A percentile compares a stretch with the other conserved stretches of the same genome.
Conservation (phyloP, 1,284 basidiomycete species). For the Ustilago bromivora region DNA sequence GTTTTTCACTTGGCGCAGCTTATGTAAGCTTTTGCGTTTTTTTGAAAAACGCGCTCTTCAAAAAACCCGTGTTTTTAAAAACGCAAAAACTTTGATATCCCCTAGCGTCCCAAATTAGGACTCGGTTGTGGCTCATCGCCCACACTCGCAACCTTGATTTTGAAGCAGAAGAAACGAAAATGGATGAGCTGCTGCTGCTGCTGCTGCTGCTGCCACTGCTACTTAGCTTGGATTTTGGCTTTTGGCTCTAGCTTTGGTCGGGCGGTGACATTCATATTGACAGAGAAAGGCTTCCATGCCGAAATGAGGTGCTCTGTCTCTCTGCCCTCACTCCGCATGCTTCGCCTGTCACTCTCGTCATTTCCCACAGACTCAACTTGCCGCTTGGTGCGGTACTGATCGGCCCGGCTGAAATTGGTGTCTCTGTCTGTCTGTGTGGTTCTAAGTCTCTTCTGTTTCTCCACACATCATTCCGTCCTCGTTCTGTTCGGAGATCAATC, state of each 20-base stretch:
- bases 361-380: neutral
- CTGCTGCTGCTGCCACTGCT: neutral
- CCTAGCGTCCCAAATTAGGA: slow-evolving; percentile 9
- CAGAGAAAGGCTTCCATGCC: slow-evolving; percentile 9
- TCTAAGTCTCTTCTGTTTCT: neutral
- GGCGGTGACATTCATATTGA: neutral
- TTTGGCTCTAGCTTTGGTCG: neutral
- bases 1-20: too few species aligned
- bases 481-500: neutral
- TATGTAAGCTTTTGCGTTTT: too few species aligned
- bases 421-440: neutral
- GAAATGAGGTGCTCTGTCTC: slow-evolving; percentile 6
- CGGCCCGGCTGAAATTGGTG: slow-evolving; percentile 7
- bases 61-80: too few species aligned
- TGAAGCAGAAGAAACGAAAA: too few species aligned
- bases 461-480: slow-evolving; percentile 6
- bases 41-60: too few species aligned
- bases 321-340: neutral
- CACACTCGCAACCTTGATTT: neutral
- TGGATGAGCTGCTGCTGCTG: neutral
- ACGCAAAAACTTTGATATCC: too few species aligned
- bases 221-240: neutral
- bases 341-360: neutral
- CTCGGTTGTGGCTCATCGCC: slow-evolving; percentile 4
- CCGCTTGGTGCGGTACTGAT: neutral